Base-by-base conservation (phyloP, 768 basidiomycete species). In the Myochromella boudieri region DNA sequence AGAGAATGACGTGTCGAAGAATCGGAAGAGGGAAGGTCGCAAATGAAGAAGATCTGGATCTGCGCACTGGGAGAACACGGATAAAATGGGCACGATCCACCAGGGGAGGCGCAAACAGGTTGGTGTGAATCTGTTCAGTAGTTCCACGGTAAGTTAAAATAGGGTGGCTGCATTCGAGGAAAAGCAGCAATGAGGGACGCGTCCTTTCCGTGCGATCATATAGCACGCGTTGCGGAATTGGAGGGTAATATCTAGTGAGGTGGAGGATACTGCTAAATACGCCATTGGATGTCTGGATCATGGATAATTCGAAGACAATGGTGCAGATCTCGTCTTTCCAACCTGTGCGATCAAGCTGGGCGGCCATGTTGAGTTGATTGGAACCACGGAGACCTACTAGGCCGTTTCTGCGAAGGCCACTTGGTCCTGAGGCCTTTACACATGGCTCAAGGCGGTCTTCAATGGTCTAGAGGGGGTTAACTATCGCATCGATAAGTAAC, bases 121-220 rank as follows among this genome's bases (percentile, higher is more conserved):
- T n/a, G n/a, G n/a, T n/a, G n/a, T n/a, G n/a, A n/a, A n/a, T n/a
- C n/a, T n/a, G n/a, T n/a, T n/a, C n/a, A n/a, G n/a, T n/a, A n/a
- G n/a, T n/a, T n/a, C n/a, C n/a, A n/a, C n/a, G n/a, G n/a, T n/a
- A n/a, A n/a, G n/a, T n/a, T n/a, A n/a, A n/a, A n/a, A n/a, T n/a
- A 44, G 50, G 37, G 28, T 51, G 44, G n/a, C 34, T 46, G 40
- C 50, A 51, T 7, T 36, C 36, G 44, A 51, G 44, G n/a, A 36
- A 46, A 39, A 51, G 17, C n/a, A 18, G 36, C 8, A 2, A 40
- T 46, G 3, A 44, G 37, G 34, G 31, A 40, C 14, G 29, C 28
- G 14, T 11, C 10, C 9, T 9, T n/a, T 51, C 43, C 7, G 27
- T 20, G 40, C 38, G 50, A 21, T 46, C 29, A 22, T 37, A 25